Evolutionary conservation across 108 stramenopile genomes (phyloP), one percentile per base, ranked within the genome.

Genomic region (Pseudonitzschia delicatissima): DNA sequence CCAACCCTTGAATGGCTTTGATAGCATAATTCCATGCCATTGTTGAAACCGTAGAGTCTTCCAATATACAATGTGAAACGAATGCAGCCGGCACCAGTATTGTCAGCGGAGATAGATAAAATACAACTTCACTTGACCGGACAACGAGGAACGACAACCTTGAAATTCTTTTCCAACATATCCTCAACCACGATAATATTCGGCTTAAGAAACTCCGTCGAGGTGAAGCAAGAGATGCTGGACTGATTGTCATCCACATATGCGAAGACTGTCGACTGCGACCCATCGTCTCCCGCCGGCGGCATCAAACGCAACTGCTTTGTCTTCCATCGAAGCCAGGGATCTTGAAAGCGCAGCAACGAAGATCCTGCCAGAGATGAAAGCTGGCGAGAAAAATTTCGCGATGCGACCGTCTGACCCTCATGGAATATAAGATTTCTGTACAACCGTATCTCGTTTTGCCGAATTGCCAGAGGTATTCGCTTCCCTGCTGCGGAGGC

Each of bases 11-110:
- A 23, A 91, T 60, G 5, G 87, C 63, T 27, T 75, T 53, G 3
- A 91, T 64, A 28, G 78, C 75, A 64, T 94, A 94, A 23, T 58
- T 49, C 93, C 93, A 94, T 13, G 88, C 73, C 39, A 85, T 15
- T 31, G 88, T 71, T 13, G 81, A 81, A 29, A 85, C 61, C 51
- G 55, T 57, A n/a, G 62, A 68, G 11, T 59, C 40, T 28, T 27
- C 47, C 47, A 53, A 20, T 15, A 28, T 11, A 5, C 17, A 4
- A 23, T 70, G 48, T 45, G 81, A 70, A 18, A 86, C 5, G 11
- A 85, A 17, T 9, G 88, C 81, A 11, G 84, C 62, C 17, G 92
- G 89, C 28, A 83, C 71, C 59, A 93, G 55, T 47, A 89, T 59
- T 1, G 77, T 45, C 58, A 94, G 57, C 3, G 93, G 93, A 35